Evolutionary conservation across 2,329 filamentous ascomycete genomes (phyloP).

Genomic region (Trichoderma hamatum): DNA sequence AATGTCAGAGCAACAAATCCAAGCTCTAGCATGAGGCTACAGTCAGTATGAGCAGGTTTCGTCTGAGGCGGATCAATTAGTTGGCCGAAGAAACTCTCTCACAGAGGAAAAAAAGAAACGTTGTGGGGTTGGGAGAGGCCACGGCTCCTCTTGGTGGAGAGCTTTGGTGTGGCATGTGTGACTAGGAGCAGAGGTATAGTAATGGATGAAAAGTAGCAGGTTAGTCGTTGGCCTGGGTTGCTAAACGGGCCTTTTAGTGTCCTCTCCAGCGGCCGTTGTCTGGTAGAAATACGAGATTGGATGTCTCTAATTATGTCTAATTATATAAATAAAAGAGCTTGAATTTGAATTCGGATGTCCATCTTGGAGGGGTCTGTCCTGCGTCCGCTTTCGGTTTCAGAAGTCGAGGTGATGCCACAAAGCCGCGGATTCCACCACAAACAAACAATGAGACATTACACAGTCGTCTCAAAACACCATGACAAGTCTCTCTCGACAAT

Average conservation of each 20-base stretch:
- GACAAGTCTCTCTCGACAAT: background rate
- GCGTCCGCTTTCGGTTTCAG: background rate
- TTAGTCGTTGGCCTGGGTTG: no score
- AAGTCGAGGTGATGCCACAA: slow-evolving; percentile 6
- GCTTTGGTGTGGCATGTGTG: background rate
- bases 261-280: background rate
- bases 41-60: slow-evolving; percentile 19
- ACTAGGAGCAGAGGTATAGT: background rate
- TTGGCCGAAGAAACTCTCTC: slow-evolving; percentile 25
- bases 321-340: no score
- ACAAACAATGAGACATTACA: background rate
- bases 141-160: background rate
- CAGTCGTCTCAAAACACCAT: background rate
- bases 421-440: background rate
- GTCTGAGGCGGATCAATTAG: slow-evolving; percentile 4
- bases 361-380: background rate
- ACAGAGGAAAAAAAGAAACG: slow-evolving; percentile 22
- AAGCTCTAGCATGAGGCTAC: background rate
- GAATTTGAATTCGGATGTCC: no score
- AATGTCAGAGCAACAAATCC: background rate
- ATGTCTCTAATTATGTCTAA: no score
- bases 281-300: background rate
- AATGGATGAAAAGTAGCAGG: background rate
- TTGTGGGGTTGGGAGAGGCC: background rate
- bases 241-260: background rate